Percentiles rank a stretch among this genome's conserved stretches.
These are phyloP conservation scores for Leptodermis oblonga DNA, from an alignment of 257 asterid species.

Conservation along the genomic window DNA sequence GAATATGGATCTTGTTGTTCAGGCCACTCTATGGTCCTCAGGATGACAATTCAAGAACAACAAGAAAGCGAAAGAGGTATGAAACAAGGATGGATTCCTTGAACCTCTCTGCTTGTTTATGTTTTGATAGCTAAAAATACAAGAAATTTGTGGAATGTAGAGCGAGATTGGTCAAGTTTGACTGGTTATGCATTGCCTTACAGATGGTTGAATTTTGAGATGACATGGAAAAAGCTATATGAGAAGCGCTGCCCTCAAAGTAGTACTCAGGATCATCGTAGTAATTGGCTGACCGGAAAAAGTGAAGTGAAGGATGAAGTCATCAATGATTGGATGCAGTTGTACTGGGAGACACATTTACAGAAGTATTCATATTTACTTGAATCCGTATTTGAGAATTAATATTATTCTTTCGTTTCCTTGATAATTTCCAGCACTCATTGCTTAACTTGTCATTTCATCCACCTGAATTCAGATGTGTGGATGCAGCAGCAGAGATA, in stretches of 20 bases:
- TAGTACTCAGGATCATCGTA: constrained; percentile 26
- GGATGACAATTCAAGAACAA: constrained; percentile 27
- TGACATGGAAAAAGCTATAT: constrained; percentile 51
- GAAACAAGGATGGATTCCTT: constrained; percentile 22
- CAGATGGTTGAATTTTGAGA: constrained; percentile 43
- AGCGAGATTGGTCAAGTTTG: background rate
- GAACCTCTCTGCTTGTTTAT: background rate
- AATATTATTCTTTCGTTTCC: constrained; percentile 3
- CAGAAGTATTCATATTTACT: constrained; percentile 51
- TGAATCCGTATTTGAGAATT: constrained; percentile 14
- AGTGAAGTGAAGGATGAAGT: constrained; percentile 33
- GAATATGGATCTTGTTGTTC: constrained; percentile 33
- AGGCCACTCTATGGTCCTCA: constrained; percentile 51
- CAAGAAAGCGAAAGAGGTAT: constrained; percentile 84
- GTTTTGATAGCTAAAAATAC: background rate
- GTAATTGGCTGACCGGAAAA: constrained; percentile 29
- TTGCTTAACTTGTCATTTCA: constrained; percentile 7
- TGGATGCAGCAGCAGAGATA: constrained; percentile 79
- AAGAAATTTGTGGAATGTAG: background rate
- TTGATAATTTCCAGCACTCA: constrained; percentile 6
- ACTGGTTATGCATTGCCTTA: constrained; percentile 1
- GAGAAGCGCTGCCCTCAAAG: constrained; percentile 62
- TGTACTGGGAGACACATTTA: constrained; percentile 83
- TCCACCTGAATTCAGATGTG: constrained; percentile 51
- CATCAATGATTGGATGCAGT: constrained; percentile 60